Evolutionary conservation across 2,329 filamentous ascomycete genomes (phyloP), one percentile per base, ranked within the genome.

Genomic region (Fusarium bulbicola): DNA sequence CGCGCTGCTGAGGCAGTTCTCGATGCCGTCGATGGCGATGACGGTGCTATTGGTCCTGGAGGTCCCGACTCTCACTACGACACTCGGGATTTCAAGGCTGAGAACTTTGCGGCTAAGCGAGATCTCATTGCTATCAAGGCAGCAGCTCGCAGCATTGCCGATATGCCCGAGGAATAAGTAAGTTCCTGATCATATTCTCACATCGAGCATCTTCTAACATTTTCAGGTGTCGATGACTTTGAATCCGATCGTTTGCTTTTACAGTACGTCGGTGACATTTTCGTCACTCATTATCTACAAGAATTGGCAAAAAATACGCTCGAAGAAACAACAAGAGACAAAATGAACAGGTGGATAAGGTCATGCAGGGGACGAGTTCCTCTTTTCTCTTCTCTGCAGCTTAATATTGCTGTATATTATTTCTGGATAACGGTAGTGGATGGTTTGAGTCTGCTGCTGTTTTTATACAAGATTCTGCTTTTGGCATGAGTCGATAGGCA

Each of bases 21-120:
- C 32, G 70, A 79, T 21, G 80, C 80, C 64, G 67, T 80, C 32
- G 39, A 66, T 20, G 45, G 53, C 16, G 82, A 78, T 72, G 80
- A 74, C 16, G 75, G 75, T 24, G 70, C 73, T 40, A 75, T 74
- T 18, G 70, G 74, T 21, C 63, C 72, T 43, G 66, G 73, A n/a
- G 68, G 76, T 40, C 74, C 62, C 78, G 77, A 76, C 11, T 61
- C 59, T 61, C 62, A 64, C 59, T 56, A 63, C 26, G 62, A 63
- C 15, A n/a, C 62, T 54, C 47, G 26, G 80, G 79, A 74, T 68
- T 66, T 36, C 65, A 70, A 42, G 74, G 74, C 37, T 80, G 82
- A 45, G 74, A 80, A 72, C 66, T 77, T 13, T 84, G 82, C 82
- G 70, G 84, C 82, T 65, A 80, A 81, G 74, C 81, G 84, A 49